A percentile compares a stretch with the other conserved stretches of the same genome.
These are phyloP conservation scores for Aphanomyces euteiches DNA, from an alignment of 352 stramenopile species.

Conservation along the genomic window DNA sequence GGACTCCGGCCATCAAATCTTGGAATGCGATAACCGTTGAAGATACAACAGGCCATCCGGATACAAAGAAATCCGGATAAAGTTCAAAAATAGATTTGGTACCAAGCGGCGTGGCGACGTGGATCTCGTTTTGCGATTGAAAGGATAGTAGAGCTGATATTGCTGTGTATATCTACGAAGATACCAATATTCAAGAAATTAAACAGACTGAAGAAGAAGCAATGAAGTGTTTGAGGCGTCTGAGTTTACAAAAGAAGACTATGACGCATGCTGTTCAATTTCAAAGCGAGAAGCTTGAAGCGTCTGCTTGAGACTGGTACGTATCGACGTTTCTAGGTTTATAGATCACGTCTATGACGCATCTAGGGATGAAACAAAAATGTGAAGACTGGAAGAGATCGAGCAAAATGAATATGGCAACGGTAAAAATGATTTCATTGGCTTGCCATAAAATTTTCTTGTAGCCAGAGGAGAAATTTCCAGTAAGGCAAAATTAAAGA, in stretches of 20 bases:
- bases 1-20: too few species aligned
- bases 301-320: conserved; percentile 62
- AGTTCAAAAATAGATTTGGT: too few species aligned
- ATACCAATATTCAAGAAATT: conserved; percentile 82
- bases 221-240: conserved; percentile 48
- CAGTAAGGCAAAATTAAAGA: background rate
- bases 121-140: conserved; percentile 57
- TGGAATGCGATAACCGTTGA: too few species aligned
- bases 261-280: conserved; percentile 78
- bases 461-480: too few species aligned
- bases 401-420: conserved; percentile 56
- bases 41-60: too few species aligned
- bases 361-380: conserved; percentile 55
- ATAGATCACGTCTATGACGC: background rate
- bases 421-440: too few species aligned
- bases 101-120: conserved; percentile 52
- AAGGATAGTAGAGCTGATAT: conserved; percentile 28
- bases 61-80: too few species aligned
- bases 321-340: background rate
- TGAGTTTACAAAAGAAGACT: conserved; percentile 63
- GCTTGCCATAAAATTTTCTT: too few species aligned
- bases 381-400: conserved; percentile 81
- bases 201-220: conserved; percentile 79
- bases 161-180: conserved; percentile 57
- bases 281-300: conserved; percentile 71